Evolutionary conservation across 495 filamentous ascomycete species (phyloP), one percentile per base, ranked within the genome.

Genomic region (Penicillium cinerascens): DNA sequence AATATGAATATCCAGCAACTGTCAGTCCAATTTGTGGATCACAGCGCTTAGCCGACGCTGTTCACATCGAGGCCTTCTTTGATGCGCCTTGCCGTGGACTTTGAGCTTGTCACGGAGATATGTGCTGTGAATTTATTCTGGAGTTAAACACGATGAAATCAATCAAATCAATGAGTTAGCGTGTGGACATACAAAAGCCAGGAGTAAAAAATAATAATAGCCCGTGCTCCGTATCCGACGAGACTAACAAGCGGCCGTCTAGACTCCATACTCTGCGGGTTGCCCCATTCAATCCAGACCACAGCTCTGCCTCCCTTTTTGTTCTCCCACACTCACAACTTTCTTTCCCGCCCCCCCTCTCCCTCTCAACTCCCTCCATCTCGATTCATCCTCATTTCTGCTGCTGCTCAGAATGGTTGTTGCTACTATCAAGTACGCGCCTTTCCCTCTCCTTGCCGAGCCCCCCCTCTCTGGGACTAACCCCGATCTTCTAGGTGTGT

Each of bases 401-500:
- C 54, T 45, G 47, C 41, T 7, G 11, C 50, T 40, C 56, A 68
- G 61, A 33, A 71, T 71, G 68, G 68, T 69, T 52, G 68, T 71
- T 42, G 68, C 68, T 60, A 71, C 67, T 51, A 70, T 69, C 61
- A 72, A 68, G 69, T 69, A 61, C 44, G 64, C 49, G 36, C 43
- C 48, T 38, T 29, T 42, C 54, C 56, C 45, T 49, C 47, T 52
- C 59, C 50, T 52, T 55, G 40, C 51, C 56, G 51, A 47, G 51
- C 38, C 48, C 44, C 50, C 44, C 50, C 52, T 40, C 44, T 57
- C 15, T 39, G 16, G 41, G 48, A 60, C 67, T 72, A 68, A 69
- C 63, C 50, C 42, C 59, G 27, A 49, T 42, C 40, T 35, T 40
- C 51, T 22, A 97, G 92, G 71, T 98, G 93, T 78, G 93, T 98